These are phyloP conservation scores for Trichocladium uniseriatum DNA, from an alignment of 495 filamentous ascomycete species.

Conservation along the genomic window DNA sequence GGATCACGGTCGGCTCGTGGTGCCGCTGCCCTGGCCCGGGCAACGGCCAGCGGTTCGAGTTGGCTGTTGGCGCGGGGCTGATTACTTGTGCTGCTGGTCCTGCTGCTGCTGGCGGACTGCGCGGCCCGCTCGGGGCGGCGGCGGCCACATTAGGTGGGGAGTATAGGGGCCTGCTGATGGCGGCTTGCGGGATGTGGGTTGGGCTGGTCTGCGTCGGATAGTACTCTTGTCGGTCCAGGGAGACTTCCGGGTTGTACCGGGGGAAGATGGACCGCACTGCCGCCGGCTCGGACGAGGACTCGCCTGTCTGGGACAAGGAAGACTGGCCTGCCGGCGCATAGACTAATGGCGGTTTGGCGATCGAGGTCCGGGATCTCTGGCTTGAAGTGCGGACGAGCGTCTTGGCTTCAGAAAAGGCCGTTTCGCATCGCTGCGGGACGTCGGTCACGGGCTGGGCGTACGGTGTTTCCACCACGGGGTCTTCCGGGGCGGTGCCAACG, in stretches of 20 bases:
- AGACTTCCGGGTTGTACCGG: conserved; percentile 62
- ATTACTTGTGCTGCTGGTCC: background rate
- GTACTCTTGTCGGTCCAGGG: conserved; percentile 60
- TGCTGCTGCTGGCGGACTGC: conserved; percentile 16
- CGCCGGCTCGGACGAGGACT: conserved; percentile 20
- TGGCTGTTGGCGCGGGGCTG: background rate
- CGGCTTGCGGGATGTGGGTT: conserved; percentile 44
- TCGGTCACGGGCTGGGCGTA: conserved; percentile 25
- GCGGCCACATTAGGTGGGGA: conserved; percentile 32
- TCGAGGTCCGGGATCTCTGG: conserved; percentile 38
- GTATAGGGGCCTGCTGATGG: conserved; percentile 49
- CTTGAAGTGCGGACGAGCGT: conserved; percentile 42
- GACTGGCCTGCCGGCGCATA: conserved; percentile 21
- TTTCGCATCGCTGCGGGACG: conserved; percentile 35
- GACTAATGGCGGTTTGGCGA: conserved; percentile 36
- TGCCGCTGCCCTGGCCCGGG: conserved; percentile 2
- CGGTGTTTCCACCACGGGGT: conserved; percentile 22
- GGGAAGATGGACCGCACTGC: conserved; percentile 60
- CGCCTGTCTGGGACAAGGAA: conserved; percentile 17
- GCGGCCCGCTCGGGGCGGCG: conserved; percentile 3
- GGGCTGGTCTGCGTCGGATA: conserved; percentile 49
- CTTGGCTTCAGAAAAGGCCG: conserved; percentile 42
- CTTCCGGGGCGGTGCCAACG: conserved; percentile 12
- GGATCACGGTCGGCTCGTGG: conserved; percentile 37
- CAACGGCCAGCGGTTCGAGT: conserved; percentile 12